These are phyloP conservation scores for Acer negundo DNA, from an alignment of 345 rosid species.

Conservation along the genomic window DNA sequence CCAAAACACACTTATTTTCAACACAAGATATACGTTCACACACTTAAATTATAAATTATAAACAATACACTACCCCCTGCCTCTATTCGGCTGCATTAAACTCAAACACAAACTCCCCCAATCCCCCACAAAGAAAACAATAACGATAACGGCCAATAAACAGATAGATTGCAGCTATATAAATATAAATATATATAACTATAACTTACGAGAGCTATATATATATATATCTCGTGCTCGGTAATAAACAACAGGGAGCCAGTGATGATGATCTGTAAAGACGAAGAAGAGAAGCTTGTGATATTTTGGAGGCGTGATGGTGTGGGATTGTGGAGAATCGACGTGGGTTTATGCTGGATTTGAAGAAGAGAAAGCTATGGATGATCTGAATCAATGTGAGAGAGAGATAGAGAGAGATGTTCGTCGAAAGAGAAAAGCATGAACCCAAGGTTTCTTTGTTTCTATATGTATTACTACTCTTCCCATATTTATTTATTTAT, in stretches of 20 bases:
- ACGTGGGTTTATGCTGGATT: constrained; percentile 33
- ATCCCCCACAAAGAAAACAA: constrained; percentile 12
- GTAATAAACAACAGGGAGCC: constrained; percentile 1
- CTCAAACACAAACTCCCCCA: constrained; percentile 20
- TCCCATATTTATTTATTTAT: not conserved
- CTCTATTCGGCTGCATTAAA: constrained; percentile 38
- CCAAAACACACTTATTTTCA: not conserved
- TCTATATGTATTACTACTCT: constrained; percentile 12
- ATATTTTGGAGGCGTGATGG: not conserved
- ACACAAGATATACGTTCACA: constrained; percentile 52
- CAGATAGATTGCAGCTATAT: not conserved
- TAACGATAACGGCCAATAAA: not conserved
- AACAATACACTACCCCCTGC: not conserved
- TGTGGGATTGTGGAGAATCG: constrained; percentile 22
- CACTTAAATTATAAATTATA: not conserved
- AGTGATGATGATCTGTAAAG: constrained; percentile 16
- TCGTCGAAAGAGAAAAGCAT: constrained; percentile 30
- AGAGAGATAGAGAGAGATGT: constrained; percentile 7
- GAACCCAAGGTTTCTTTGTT: constrained; percentile 32
- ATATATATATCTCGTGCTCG: not conserved
- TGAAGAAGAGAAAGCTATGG: constrained; percentile 14
- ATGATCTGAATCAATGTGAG: constrained; percentile 32
- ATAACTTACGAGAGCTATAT: not conserved
- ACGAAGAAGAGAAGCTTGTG: not conserved
- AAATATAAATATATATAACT: not conserved